phyloP scores from a whole-genome alignment of 2,329 filamentous ascomycete genomes.

The Cladophialophora chaetospira region DNA sequence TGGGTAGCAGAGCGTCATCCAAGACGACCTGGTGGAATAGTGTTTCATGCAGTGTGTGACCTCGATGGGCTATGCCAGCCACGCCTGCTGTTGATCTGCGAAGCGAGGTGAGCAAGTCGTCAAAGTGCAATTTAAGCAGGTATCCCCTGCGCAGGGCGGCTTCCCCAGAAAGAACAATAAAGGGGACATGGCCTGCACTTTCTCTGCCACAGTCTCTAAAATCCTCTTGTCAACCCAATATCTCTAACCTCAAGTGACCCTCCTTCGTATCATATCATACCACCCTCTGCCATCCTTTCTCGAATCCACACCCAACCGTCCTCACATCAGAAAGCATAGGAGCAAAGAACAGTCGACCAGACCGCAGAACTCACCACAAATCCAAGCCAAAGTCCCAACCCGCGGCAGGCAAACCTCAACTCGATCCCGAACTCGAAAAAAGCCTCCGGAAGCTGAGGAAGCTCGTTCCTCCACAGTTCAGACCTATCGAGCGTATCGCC shows the following conservation, averaged over 20 bases:
- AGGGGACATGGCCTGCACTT: no score
- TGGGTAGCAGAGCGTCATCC: conserved; percentile 4
- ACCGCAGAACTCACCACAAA: neutral
- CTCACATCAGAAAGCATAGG: neutral
- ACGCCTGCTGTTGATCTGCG: neutral
- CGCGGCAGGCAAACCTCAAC: neutral
- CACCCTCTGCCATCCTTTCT: neutral
- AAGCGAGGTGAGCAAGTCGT: no score
- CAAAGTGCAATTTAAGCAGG: no score
- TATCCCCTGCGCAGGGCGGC: no score
- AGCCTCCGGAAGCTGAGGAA: neutral
- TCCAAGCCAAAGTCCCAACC: neutral
- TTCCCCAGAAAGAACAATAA: no score
- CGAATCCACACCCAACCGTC: neutral
- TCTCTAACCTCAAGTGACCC: neutral
- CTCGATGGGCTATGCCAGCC: neutral
- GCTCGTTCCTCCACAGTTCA: neutral
- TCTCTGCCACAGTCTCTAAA: no score
- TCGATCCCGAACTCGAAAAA: neutral
- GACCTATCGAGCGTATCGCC: neutral
- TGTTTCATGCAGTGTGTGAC: neutral
- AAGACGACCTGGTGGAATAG: neutral
- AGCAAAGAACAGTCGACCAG: neutral
- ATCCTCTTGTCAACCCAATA: neutral
- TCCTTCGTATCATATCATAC: neutral